Evolutionary conservation across 2,329 filamentous ascomycete species (phyloP).

Genomic region (Aspergillus uvarum): DNA sequence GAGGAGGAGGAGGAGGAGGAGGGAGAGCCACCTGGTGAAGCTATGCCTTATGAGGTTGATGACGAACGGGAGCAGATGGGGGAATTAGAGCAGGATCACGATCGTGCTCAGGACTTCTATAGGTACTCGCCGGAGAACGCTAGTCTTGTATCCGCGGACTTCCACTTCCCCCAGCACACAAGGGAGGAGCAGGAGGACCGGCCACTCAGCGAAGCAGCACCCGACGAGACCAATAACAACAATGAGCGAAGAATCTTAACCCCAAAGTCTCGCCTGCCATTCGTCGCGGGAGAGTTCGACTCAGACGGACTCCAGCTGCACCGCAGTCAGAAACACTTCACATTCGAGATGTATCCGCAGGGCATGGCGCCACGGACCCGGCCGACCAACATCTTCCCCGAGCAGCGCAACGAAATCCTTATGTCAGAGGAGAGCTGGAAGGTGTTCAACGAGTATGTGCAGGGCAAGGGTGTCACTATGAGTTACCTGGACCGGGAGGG

Average conservation of each 20-base stretch:
- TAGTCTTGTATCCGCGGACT: too few relatives aligned
- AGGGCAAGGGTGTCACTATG: conserved; percentile 13
- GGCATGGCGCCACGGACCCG: conserved; percentile 19
- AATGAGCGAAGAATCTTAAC: too few relatives aligned
- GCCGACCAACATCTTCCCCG: conserved; percentile 19
- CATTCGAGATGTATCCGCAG: conserved; percentile 13
- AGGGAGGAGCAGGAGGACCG: too few relatives aligned
- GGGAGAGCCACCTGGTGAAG: neutral
- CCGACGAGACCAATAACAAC: too few relatives aligned
- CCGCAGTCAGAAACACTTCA: conserved; percentile 13
- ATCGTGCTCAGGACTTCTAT: too few relatives aligned
- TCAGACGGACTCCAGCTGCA: neutral
- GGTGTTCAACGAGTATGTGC: conserved; percentile 4
- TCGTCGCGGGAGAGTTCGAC: neutral
- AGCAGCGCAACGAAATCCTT: conserved; percentile 20
- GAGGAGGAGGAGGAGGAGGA: too few relatives aligned
- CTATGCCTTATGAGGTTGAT: neutral
- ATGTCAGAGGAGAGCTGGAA: conserved; percentile 15
- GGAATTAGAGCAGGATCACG: too few relatives aligned
- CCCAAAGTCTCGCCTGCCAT: neutral
- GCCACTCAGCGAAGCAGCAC: too few relatives aligned
- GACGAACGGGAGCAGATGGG: neutral
- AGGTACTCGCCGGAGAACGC: too few relatives aligned
- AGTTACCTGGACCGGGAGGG: conserved; percentile 13
- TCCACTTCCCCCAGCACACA: too few relatives aligned